Base-by-base conservation (phyloP, 176 grass and related monocot genomes). In the Lolium multiflorum region DNA sequence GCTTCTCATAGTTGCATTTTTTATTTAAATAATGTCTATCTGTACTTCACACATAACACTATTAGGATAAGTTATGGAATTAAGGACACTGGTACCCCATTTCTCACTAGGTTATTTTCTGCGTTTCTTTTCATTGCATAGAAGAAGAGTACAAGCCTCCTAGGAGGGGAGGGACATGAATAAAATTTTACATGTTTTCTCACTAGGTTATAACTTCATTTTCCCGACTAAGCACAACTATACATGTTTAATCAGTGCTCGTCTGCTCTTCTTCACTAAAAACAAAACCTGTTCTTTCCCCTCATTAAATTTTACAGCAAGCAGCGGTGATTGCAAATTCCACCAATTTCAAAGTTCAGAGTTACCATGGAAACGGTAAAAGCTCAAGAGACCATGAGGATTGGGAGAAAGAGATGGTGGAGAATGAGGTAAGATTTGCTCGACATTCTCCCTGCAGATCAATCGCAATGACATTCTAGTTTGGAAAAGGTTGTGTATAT, bases 261-360 rank as follows among this genome's bases (percentile, higher is more conserved):
- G 43, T 51, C 52, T 24, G 41, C 4, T 71, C 72, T 65, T 65
- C 12, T 31, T 44, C 50, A 72, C 81, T 85, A 48, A 18, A 52
- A 75, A 51, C 18, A 50, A n/a, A 43, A 57, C 4, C 16, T 7
- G 35, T 20, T 83, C 25, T n/a, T n/a, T 20, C 38, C 49, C 8
- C 85, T 13, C 56, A 69, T 86, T 66, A 59, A 81, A 74, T 82
- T 89, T 83, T 86, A 82, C 71, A 98, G 96, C 96, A 98, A 98
- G 93, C 96, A 16, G 51, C 92, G 83, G 96, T 98, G 50, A 98
- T 98, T 31, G 85, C 84, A 18, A 89, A 91, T 78, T 93, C 91
- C 68, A 98, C 96, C 20, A 80, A 90, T 83, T 95, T 98, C 76
- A 98, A 95, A 91, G 93, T 98, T 85, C 60, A 82, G 48, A 83